Evolutionary conservation across 2,329 filamentous ascomycete species (phyloP).

Genomic region (Pezicula rhizophila): DNA sequence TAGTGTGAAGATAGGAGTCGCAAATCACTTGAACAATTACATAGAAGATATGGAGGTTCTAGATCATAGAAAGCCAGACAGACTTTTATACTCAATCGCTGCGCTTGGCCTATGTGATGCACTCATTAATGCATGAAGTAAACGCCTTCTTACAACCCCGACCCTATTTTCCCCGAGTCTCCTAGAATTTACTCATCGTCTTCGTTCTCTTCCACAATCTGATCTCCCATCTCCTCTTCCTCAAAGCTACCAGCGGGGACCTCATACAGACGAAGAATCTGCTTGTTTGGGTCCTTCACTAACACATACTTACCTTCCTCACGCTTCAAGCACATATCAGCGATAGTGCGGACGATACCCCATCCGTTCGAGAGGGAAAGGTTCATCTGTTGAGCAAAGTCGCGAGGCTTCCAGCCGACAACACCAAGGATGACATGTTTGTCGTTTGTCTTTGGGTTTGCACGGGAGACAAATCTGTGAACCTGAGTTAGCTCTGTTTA

Average conservation of each 20-base stretch:
- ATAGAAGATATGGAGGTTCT: too few relatives aligned
- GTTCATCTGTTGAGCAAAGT: conserved; percentile 98
- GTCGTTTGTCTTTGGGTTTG: conserved; percentile 86
- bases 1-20: too few relatives aligned
- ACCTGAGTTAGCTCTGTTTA: conserved; percentile 16
- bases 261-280: conserved; percentile 86
- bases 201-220: conserved; percentile 25
- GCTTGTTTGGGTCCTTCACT: conserved; percentile 93
- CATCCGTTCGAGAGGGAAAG: conserved; percentile 93
- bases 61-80: too few relatives aligned
- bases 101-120: too few relatives aligned
- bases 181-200: conserved; percentile 17
- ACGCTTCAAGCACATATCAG: conserved; percentile 82
- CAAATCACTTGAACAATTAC: too few relatives aligned
- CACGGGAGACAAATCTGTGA: conserved; percentile 83
- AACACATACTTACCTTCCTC: conserved; percentile 77
- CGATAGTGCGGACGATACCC: conserved; percentile 97
- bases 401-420: conserved; percentile 93
- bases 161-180: not conserved
- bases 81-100: too few relatives aligned
- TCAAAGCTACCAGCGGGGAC: conserved; percentile 85
- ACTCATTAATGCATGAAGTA: too few relatives aligned
- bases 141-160: too few relatives aligned
- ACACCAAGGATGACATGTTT: conserved; percentile 95
- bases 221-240: conserved; percentile 66